Percentiles rank a stretch among this genome's conserved stretches.
These are phyloP conservation scores for Eleusine indica DNA, from an alignment of 176 grass and related monocot genomes.

Conservation along the genomic window DNA sequence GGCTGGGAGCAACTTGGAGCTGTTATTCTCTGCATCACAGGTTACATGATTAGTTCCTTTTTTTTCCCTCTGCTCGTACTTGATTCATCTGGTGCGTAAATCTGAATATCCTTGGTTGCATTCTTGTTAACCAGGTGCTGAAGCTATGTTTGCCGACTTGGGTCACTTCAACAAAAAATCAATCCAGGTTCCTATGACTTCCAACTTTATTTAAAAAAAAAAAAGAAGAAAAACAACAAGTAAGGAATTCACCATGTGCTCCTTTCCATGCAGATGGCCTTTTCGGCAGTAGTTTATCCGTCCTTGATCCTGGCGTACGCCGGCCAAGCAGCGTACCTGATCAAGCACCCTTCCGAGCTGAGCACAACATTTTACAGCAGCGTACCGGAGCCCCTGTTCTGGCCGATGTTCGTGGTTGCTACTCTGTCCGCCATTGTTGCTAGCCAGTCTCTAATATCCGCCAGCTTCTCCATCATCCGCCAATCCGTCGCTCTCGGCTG, in stretches of 20 bases:
- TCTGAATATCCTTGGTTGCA: neutral
- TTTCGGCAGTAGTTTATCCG: constrained; percentile 53
- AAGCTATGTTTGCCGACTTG: constrained; percentile 77
- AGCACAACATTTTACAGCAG: constrained; percentile 70
- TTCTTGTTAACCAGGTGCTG: constrained; percentile 53
- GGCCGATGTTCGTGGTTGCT: constrained; percentile 58
- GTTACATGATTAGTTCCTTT: neutral
- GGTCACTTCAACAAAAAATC: constrained; percentile 72
- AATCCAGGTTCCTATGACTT: constrained; percentile 51
- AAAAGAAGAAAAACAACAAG: neutral
- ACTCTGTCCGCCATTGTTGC: constrained; percentile 60
- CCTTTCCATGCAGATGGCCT: constrained; percentile 42
- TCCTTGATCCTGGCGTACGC: constrained; percentile 55
- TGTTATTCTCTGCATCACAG: constrained; percentile 64
- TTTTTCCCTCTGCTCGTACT: neutral
- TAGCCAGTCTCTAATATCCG: constrained; percentile 56
- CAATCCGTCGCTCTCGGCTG: constrained; percentile 56
- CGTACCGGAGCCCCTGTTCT: constrained; percentile 45
- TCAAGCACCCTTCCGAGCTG: constrained; percentile 59
- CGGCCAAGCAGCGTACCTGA: constrained; percentile 59
- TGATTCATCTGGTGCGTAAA: neutral
- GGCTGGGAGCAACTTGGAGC: constrained; percentile 70
- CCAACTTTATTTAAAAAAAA: too few species aligned
- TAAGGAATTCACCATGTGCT: neutral
- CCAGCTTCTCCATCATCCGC: constrained; percentile 59